Evolutionary conservation across 805 yeast species (phyloP).

Genomic region (Metschnikowia proteae): DNA sequence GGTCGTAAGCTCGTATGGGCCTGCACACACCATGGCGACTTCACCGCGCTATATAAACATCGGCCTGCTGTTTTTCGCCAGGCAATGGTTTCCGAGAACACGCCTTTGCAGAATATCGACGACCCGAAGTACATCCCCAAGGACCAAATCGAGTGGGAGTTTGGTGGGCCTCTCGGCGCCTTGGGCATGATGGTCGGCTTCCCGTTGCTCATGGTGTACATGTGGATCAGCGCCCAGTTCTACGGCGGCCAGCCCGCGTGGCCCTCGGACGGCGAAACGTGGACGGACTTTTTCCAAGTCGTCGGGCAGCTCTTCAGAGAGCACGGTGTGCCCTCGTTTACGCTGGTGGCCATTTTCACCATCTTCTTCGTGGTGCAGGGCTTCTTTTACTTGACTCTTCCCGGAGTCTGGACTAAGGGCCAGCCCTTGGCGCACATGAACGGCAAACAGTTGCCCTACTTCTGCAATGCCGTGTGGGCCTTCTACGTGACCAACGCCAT

Average conservation of each 20-base stretch:
- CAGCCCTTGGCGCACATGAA: slow-evolving; percentile 83
- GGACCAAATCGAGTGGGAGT: slow-evolving; percentile 73
- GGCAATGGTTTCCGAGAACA: slow-evolving; percentile 3
- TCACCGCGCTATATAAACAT: not conserved
- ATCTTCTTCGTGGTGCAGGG: slow-evolving; percentile 68
- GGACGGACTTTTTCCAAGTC: slow-evolving; percentile 42
- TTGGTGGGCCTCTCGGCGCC: slow-evolving; percentile 92
- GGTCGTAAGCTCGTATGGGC: not conserved
- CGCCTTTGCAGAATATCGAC: slow-evolving; percentile 6
- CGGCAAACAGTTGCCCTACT: slow-evolving; percentile 81
- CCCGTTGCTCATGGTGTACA: slow-evolving; percentile 91
- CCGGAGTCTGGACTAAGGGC: slow-evolving; percentile 94
- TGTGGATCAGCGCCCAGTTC: slow-evolving; percentile 88
- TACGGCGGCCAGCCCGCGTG: slow-evolving; percentile 70
- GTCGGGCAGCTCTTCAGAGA: slow-evolving; percentile 42
- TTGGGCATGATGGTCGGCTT: slow-evolving; percentile 88
- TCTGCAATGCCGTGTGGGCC: slow-evolving; percentile 86
- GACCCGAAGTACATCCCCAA: slow-evolving; percentile 29
- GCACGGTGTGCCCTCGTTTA: slow-evolving; percentile 54
- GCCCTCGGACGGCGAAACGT: slow-evolving; percentile 58
- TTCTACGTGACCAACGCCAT: slow-evolving; percentile 66
- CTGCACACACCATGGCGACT: not conserved
- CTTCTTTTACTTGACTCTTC: slow-evolving; percentile 73
- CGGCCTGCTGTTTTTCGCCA: not conserved
- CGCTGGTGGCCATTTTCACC: slow-evolving; percentile 69